Evolutionary conservation across 192 early-diverging fungal genomes (phyloP), one percentile per base, ranked within the genome.

Genomic region (Coemansia aciculifera): DNA sequence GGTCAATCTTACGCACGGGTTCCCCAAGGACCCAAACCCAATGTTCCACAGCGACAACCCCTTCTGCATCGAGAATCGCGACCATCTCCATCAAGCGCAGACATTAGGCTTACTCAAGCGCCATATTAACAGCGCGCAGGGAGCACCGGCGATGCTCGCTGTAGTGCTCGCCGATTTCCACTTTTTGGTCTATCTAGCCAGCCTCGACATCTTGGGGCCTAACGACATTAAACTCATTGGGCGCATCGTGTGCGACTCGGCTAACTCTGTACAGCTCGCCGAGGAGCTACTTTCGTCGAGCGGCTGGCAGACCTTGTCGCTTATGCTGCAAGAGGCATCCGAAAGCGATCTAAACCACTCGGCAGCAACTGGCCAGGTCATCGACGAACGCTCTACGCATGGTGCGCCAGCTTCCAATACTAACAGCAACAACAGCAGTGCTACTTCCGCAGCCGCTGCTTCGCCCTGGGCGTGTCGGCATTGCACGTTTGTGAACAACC

Each of bases 1-100:
- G 32, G 92, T 98, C 24, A 97, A 95, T 66, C 70, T 91, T 10
- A 95, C 96, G 5, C 87, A 96, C 60, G 98, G 98, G 3, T 97
- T 95, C 76, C 98, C 98, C 17, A 83, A 87, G 56, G 87, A 86
- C 6, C 88, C 93, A 2, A 75, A 77, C 23, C 92, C 93, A n/a
- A 72, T 88, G 46, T 99, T 98, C 74, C 84, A 71, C 8, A 78
- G 87, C n/a, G 12, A 64, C 12, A 72, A 52, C 27, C 64, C 77
- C 10, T 95, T 94, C 71, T 83, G 86, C 12, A 88, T 94, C 49
- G 97, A 91, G 71, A 95, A 98, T 77, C 86, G 95, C 62, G 68
- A 77, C 44, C 88, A 83, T 19, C 27, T 87, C 39, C 81, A 86
- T 10, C 73, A 83, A 34, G 59, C 67, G 23, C 88, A 89, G 68